Conservation (phyloP, 1,284 basidiomycete species). For the Tilletia setariae region DNA sequence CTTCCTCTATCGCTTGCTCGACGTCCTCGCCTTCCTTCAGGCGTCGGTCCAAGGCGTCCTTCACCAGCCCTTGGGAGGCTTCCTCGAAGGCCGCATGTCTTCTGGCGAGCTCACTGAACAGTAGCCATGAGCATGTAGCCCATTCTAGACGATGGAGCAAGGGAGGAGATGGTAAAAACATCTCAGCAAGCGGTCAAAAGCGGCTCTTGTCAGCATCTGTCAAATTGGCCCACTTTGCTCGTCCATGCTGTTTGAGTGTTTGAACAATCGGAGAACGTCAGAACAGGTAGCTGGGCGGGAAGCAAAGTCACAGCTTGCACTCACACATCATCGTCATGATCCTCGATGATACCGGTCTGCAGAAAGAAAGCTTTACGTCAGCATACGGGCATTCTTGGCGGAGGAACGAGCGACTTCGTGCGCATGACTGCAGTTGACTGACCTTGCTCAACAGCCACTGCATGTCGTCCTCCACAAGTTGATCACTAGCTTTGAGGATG, state of each 20-base stretch:
- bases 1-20: background rate
- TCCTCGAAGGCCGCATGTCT: constrained; percentile 44
- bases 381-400: background rate
- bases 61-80: background rate
- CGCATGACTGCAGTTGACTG: background rate
- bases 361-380: background rate
- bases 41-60: background rate
- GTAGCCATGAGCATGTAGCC: constrained; percentile 49
- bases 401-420: background rate
- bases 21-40: too few species aligned
- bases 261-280: background rate
- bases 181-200: background rate
- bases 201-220: background rate
- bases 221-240: constrained; percentile 29
- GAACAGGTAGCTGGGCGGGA: background rate
- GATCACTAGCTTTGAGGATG: constrained; percentile 36
- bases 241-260: constrained; percentile 29
- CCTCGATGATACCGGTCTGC: constrained; percentile 48
- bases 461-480: constrained; percentile 47
- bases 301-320: background rate
- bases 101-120: constrained; percentile 39
- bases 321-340: constrained; percentile 46
- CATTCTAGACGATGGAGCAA: constrained; percentile 27
- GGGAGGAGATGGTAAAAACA: too few species aligned
- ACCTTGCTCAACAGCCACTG: constrained; percentile 44